phyloP scores from a whole-genome alignment of 148 eudicot genomes.

The Agrostemma githago region DNA sequence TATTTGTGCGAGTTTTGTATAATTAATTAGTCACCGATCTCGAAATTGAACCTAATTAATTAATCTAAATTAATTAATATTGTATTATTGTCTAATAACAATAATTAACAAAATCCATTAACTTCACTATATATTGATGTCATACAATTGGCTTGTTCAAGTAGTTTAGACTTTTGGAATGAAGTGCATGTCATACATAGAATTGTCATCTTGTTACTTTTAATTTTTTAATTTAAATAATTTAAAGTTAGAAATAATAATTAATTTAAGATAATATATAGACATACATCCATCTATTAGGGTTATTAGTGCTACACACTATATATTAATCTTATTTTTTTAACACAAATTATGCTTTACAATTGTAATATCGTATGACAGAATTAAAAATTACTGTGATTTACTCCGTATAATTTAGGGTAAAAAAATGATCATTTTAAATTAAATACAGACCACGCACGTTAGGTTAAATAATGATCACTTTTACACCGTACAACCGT shows the following conservation, averaged over 20 bases:
- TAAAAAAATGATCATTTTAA: too few relatives aligned
- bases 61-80: slow-evolving; percentile 17
- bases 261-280: neutral
- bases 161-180: slow-evolving; percentile 17
- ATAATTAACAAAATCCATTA: slow-evolving; percentile 29
- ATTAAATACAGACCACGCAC: too few relatives aligned
- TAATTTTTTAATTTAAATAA: neutral
- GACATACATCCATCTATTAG: slow-evolving; percentile 18
- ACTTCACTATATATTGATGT: slow-evolving; percentile 20
- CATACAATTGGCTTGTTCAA: slow-evolving; percentile 12
- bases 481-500: too few relatives aligned
- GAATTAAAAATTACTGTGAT: too few relatives aligned
- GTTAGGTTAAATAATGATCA: too few relatives aligned
- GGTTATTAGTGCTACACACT: neutral
- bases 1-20: too few relatives aligned
- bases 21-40: slow-evolving; percentile 14
- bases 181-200: slow-evolving; percentile 14
- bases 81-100: neutral
- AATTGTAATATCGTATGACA: too few relatives aligned
- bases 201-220: slow-evolving; percentile 1
- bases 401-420: too few relatives aligned
- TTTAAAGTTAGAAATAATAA: neutral
- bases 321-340: too few relatives aligned
- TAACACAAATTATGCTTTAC: too few relatives aligned
- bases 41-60: slow-evolving; percentile 37